Evolutionary conservation across 257 asterid genomes (phyloP).

Genomic region (Scutellaria barbata): DNA sequence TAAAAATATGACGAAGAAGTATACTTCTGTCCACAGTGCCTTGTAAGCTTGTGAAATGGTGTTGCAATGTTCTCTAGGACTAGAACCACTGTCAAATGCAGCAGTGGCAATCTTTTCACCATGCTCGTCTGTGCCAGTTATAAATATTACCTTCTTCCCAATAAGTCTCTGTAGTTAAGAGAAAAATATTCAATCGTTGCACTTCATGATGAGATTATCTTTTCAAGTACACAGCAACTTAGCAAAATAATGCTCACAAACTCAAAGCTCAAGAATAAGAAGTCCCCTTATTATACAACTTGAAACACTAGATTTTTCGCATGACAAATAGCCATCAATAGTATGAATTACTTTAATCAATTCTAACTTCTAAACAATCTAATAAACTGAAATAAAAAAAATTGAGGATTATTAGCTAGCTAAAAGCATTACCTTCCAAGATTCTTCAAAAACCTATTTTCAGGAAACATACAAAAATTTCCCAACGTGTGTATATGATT

Average conservation of each 20-base stretch:
- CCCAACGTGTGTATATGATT: background rate
- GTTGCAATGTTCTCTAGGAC: constrained; percentile 83
- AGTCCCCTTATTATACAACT: background rate
- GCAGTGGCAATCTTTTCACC: constrained; percentile 96
- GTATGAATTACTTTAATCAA: background rate
- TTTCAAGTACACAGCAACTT: constrained; percentile 8
- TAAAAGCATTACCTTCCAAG: background rate
- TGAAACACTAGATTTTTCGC: constrained; percentile 17
- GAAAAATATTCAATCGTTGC: constrained; percentile 21
- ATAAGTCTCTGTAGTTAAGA: constrained; percentile 70
- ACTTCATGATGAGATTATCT: background rate
- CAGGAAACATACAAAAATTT: background rate
- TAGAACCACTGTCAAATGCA: constrained; percentile 75
- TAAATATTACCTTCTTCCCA: constrained; percentile 77
- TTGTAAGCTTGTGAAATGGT: constrained; percentile 74
- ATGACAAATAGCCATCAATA: background rate
- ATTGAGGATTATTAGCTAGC: constrained; percentile 17
- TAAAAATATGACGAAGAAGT: background rate
- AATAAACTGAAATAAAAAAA: background rate
- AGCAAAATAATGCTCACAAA: constrained; percentile 19
- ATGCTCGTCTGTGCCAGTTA: constrained; percentile 97
- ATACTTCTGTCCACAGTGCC: constrained; percentile 84
- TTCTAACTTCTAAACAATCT: background rate
- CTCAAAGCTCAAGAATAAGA: constrained; percentile 13
- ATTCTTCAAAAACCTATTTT: background rate